Evolutionary conservation across 768 basidiomycete species (phyloP), one percentile per base, ranked within the genome.

Genomic region (Tulasnella sp.): DNA sequence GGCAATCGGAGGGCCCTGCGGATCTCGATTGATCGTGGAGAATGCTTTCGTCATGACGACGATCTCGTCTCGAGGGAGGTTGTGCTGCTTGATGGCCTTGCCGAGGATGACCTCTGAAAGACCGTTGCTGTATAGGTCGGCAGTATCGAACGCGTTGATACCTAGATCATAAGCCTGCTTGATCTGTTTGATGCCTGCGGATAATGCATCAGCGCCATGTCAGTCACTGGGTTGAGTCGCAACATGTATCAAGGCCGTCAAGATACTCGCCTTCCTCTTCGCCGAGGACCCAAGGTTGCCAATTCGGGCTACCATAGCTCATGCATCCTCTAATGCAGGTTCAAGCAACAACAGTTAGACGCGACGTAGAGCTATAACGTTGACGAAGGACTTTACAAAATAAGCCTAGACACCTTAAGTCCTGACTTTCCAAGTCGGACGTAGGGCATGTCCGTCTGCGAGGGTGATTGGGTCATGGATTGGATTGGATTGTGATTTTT

Each of bases 241-340:
- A 68, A 66, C 65, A 13, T 51, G 32, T 24, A 50, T 11, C 21
- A 54, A 17, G 15, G 32, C 62, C 78, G 13, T 68, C 69, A n/a
- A n/a, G 48, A 13, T 80, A 72, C 24, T 78, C 71, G 0, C 72
- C 74, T 60, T 80, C 78, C 34, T 78, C 76, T 60, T 80, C 78
- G 15, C 67, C 69, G 2, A 80, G 63, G 5, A 81, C 74, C 81
- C 80, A 82, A 4, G 68, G 66, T 64, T 79, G 75, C 78, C 81
- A 83, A 11, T 77, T 73, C 13, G 76, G 71, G 8, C 67, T 67
- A 27, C 78, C 82, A 64, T 82, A 84, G 19, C 74, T 72, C 82
- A 83, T 81, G 44, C 75, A 77, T 1, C 84, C 85, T 0, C 86
- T 72, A 42, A 86, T n/a, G n/a, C n/a, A n/a, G n/a, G n/a, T n/a